Base-by-base conservation (phyloP, 495 filamentous ascomycete species). In the Xylaria scruposa region DNA sequence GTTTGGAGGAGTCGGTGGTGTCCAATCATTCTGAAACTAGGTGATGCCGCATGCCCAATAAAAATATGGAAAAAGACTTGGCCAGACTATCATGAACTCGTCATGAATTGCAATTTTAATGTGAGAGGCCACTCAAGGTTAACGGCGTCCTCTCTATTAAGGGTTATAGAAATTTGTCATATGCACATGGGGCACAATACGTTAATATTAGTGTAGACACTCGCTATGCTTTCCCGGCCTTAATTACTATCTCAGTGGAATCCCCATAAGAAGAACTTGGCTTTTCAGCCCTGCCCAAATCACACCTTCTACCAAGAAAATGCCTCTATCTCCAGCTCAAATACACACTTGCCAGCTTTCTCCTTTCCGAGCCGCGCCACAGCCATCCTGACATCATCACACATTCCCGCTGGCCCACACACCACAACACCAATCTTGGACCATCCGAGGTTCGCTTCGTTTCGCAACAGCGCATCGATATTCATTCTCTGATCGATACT, bases 321-420 rank as follows among this genome's bases (percentile, higher is more conserved):
- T 17, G 58, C 33, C 29, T 38, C 31, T 59, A 59, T 6, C 33
- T 59, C 58, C 6, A 60, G 19, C 58, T 60, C 58, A 60, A 60
- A 60, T 7, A 38, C 17, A 4, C 58, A 60, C 7, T 8, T 1
- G 5, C 33, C 19, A n/a, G 31, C 58, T 21, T n/a, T 36, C 10
- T 60, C 58, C 19, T 38, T 60, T 15, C 17, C 58, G 12, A 60
- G 58, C 58, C 17, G 13, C 19, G 56, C 10, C 3, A 38, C 33
- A 9, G 19, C 33, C 12, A 31, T 19, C 58, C 58, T 60, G n/a
- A 40, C 58, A 21, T 60, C 17, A 8, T 60, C 58, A 60, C 58
- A 60, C 33, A 60, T 60, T 59, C 33, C 33, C 33, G 19, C 58
- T 40, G 58, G 58, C 17, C 58, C 58, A 33, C 58, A 60, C 7